Percentiles rank a stretch among this genome's conserved stretches.
These are phyloP conservation scores for Globisporangium camurandrum DNA, from an alignment of 352 stramenopile genomes.

Conservation along the genomic window DNA sequence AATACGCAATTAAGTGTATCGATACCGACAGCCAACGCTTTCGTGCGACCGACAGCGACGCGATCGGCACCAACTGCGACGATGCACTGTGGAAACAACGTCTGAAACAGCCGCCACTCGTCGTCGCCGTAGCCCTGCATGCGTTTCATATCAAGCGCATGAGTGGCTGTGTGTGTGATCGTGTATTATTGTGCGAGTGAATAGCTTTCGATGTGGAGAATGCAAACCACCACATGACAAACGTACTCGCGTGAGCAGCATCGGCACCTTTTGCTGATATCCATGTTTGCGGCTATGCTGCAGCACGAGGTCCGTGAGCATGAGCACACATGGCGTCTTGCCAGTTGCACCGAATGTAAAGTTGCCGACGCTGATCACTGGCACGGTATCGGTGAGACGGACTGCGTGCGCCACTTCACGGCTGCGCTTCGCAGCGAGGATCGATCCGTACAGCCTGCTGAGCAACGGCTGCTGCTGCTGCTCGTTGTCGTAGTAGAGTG, in stretches of 20 bases:
- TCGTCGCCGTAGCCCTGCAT: slow-evolving; percentile 55
- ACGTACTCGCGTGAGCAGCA: slow-evolving; percentile 48
- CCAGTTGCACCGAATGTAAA: slow-evolving; percentile 65
- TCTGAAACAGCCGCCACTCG: slow-evolving; percentile 52
- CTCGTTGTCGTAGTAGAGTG: not conserved
- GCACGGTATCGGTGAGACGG: slow-evolving; percentile 22
- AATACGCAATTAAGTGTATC: slow-evolving; percentile 31
- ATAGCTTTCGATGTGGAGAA: too few species aligned
- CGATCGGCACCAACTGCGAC: slow-evolving; percentile 35
- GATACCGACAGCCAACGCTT: slow-evolving; percentile 6
- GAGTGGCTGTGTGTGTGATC: not conserved
- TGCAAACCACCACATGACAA: too few species aligned
- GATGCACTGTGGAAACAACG: slow-evolving; percentile 31
- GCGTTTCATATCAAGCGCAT: too few species aligned
- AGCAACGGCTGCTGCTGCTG: slow-evolving; percentile 18
- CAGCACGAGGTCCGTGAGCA: slow-evolving; percentile 23
- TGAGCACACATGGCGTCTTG: slow-evolving; percentile 59
- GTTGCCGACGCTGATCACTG: slow-evolving; percentile 63
- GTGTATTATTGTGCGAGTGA: not conserved
- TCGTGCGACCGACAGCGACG: slow-evolving; percentile 13
- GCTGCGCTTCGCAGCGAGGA: slow-evolving; percentile 25
- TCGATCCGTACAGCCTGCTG: slow-evolving; percentile 29
- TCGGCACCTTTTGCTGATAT: slow-evolving; percentile 13
- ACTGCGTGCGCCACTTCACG: slow-evolving; percentile 14
- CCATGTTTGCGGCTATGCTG: not conserved